Evolutionary conservation across 345 rosid genomes (phyloP).

Genomic region (Hibiscus trionum): DNA sequence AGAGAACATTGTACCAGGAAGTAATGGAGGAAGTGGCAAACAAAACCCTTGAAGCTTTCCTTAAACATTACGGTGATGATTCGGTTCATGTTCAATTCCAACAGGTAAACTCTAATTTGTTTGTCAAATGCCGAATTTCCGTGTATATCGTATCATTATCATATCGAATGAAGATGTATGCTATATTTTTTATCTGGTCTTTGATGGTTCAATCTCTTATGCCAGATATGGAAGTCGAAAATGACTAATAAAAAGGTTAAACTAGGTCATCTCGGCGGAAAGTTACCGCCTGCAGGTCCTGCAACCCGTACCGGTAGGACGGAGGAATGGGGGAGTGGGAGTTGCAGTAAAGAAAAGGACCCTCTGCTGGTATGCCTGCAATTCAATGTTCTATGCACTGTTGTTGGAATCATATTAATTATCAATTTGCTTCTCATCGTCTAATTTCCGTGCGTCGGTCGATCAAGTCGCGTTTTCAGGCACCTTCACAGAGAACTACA

Average conservation of each 20-base stretch:
- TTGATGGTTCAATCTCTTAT: background rate
- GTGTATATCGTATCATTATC: background rate
- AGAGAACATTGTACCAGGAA: background rate
- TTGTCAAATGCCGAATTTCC: background rate
- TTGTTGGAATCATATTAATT: background rate
- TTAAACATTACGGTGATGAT: conserved; percentile 1
- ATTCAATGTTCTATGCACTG: background rate
- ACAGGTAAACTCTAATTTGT: background rate
- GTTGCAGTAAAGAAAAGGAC: background rate
- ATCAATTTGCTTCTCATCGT: background rate
- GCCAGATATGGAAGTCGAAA: conserved; percentile 5
- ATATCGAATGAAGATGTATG: background rate
- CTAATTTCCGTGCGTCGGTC: background rate
- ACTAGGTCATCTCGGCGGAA: background rate
- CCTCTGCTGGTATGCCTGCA: background rate
- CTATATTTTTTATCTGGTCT: background rate
- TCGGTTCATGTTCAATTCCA: background rate
- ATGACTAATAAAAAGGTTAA: background rate
- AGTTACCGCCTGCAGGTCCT: background rate
- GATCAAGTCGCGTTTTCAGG: background rate
- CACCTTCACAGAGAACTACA: background rate
- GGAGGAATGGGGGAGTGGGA: background rate
- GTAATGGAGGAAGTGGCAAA: conserved; percentile 3
- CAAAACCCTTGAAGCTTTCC: conserved; percentile 1
- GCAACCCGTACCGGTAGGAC: background rate